These are phyloP conservation scores for Pestalotiopsis sp. DNA, from an alignment of 2,329 filamentous ascomycete genomes.

Conservation along the genomic window DNA sequence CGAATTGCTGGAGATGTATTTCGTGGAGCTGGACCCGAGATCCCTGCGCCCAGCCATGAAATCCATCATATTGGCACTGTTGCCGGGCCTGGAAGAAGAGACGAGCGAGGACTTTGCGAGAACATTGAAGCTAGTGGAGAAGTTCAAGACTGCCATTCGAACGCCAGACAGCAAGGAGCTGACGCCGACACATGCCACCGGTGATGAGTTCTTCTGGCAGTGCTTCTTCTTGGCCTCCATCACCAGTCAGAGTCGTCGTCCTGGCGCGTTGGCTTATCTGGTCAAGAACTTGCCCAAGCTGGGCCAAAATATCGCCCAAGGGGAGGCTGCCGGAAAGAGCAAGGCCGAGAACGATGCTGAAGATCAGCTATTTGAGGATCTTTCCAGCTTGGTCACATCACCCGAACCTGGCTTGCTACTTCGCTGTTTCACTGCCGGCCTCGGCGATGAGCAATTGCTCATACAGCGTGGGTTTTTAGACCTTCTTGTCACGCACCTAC, in stretches of 20 bases:
- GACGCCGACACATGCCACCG: constrained; percentile 57
- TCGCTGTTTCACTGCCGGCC: constrained; percentile 87
- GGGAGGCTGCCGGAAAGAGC: constrained; percentile 33
- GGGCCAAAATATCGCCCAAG: constrained; percentile 41
- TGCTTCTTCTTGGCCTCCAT: constrained; percentile 94
- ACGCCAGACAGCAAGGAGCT: constrained; percentile 52
- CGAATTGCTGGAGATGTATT: constrained; percentile 78
- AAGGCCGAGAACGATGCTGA: constrained; percentile 35
- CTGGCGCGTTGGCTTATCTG: constrained; percentile 87
- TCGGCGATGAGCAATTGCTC: constrained; percentile 84
- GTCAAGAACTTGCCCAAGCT: constrained; percentile 77
- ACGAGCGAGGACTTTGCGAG: constrained; percentile 96
- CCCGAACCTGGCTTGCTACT: constrained; percentile 91
- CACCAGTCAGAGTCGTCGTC: constrained; percentile 81
- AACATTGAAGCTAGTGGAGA: constrained; percentile 77
- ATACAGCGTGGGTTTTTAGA: constrained; percentile 95
- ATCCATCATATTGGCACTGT: constrained; percentile 82
- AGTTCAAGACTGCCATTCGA: constrained; percentile 71
- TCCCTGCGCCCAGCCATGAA: constrained; percentile 86
- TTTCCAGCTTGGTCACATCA: constrained; percentile 72
- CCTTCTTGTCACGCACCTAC: constrained; percentile 85
- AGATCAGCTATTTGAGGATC: constrained; percentile 52
- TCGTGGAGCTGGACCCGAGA: constrained; percentile 71
- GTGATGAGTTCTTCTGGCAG: constrained; percentile 96
- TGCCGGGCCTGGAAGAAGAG: constrained; percentile 93